phyloP scores from a whole-genome alignment of 371 early-diverging fungal genomes.

The Sporodiniella umbellata region DNA sequence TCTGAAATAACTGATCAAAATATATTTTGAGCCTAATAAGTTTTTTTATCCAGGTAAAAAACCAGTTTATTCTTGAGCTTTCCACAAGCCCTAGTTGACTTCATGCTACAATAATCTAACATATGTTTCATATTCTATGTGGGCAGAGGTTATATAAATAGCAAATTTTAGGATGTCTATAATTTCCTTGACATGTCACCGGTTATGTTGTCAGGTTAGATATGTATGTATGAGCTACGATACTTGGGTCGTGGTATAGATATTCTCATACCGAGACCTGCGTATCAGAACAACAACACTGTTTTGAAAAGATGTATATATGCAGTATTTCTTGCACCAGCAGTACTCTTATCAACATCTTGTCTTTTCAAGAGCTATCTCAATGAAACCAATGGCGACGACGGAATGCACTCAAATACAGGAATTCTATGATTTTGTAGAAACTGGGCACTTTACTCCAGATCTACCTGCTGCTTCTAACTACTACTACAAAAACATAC shows the following conservation, averaged over 20 bases:
- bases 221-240: constrained; percentile 8
- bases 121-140: constrained; percentile 2
- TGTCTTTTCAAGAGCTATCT: constrained; percentile 43
- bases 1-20: constrained; percentile 11
- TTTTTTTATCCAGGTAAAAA: constrained; percentile 11
- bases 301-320: constrained; percentile 42
- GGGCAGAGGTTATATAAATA: constrained; percentile 7
- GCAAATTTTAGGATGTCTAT: constrained; percentile 7
- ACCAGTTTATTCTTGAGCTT: constrained; percentile 12
- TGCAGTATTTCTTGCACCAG: constrained; percentile 42
- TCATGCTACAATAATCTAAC: constrained; percentile 6
- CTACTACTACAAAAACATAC: constrained; percentile 49
- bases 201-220: constrained; percentile 7
- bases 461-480: constrained; percentile 36
- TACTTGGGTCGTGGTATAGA: constrained; percentile 7
- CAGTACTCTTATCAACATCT: constrained; percentile 49
- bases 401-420: constrained; percentile 22
- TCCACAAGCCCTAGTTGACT: constrained; percentile 12
- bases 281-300: constrained; percentile 30
- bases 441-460: constrained; percentile 37
- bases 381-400: constrained; percentile 38
- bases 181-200: constrained; percentile 11
- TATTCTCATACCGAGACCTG: constrained; percentile 45
- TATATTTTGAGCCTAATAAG: constrained; percentile 11
- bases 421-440: constrained; percentile 43